Percentiles rank a stretch among this genome's conserved stretches.
These are phyloP conservation scores for Zygoascus sp. DNA, from an alignment of 1,139 yeast genomes.

Conservation along the genomic window DNA sequence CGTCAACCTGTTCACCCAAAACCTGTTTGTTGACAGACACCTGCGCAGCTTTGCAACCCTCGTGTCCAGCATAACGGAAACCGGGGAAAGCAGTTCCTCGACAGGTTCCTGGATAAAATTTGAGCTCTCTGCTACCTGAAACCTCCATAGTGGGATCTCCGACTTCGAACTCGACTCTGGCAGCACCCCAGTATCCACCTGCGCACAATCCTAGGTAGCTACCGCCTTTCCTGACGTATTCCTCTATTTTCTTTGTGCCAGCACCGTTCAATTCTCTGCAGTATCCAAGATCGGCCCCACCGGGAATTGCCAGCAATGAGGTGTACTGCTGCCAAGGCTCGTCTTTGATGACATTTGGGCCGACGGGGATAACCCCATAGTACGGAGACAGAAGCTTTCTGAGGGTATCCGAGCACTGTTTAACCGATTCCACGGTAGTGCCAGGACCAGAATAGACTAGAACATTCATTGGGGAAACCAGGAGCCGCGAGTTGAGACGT, in stretches of 20 bases:
- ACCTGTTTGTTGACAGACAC: slow-evolving; percentile 41
- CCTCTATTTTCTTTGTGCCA: slow-evolving; percentile 56
- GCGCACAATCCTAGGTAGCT: slow-evolving; percentile 84
- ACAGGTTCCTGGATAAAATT: slow-evolving; percentile 74
- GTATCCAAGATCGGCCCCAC: slow-evolving; percentile 92
- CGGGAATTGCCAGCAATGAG: slow-evolving; percentile 79
- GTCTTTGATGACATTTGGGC: slow-evolving; percentile 53
- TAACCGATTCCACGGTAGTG: slow-evolving; percentile 79
- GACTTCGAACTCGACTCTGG: slow-evolving; percentile 74
- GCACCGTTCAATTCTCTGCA: slow-evolving; percentile 66
- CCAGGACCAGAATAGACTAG: slow-evolving; percentile 78
- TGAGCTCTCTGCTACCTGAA: slow-evolving; percentile 75
- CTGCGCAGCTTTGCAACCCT: slow-evolving; percentile 62
- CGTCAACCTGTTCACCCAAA: slow-evolving; percentile 13
- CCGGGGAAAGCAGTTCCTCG: slow-evolving; percentile 81
- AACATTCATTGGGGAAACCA: slow-evolving; percentile 55
- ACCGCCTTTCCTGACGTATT: slow-evolving; percentile 77
- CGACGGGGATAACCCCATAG: slow-evolving; percentile 78
- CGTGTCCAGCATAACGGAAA: slow-evolving; percentile 69
- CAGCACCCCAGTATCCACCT: slow-evolving; percentile 88
- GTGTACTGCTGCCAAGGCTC: slow-evolving; percentile 92
- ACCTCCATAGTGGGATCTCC: slow-evolving; percentile 72
- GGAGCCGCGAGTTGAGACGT: neutral
- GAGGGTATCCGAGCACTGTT: slow-evolving; percentile 74
- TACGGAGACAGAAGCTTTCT: slow-evolving; percentile 74